These are phyloP conservation scores for Cryptosporidium felis DNA, from an alignment of 169 alveolate species.

Conservation along the genomic window DNA sequence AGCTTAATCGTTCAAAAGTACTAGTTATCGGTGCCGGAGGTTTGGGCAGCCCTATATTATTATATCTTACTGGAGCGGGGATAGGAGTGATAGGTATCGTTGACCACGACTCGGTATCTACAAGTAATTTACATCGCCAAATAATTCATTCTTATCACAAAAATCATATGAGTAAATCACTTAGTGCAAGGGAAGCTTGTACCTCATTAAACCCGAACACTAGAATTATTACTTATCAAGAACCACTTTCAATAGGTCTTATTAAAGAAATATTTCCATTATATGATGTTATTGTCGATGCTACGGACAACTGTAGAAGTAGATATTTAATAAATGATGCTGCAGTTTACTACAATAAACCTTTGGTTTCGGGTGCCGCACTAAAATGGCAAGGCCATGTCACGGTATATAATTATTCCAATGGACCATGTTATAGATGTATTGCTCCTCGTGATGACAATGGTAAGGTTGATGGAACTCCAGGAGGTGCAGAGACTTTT, in stretches of 20 bases:
- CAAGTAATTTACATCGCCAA: constrained; percentile 86
- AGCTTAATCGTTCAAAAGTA: constrained; percentile 85
- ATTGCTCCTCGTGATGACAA: constrained; percentile 80
- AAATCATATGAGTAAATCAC: constrained; percentile 82
- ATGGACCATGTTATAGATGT: constrained; percentile 89
- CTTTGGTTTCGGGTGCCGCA: constrained; percentile 87
- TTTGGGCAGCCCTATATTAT: constrained; percentile 93
- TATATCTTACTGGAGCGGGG: constrained; percentile 96
- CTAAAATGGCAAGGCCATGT: constrained; percentile 89
- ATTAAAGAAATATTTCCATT: constrained; percentile 79
- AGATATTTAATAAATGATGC: constrained; percentile 89
- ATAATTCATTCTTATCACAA: constrained; percentile 81
- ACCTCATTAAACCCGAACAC: constrained; percentile 81
- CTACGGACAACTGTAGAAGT: constrained; percentile 86
- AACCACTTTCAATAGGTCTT: constrained; percentile 78
- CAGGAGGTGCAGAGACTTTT: constrained; percentile 76
- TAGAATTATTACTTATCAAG: constrained; percentile 76
- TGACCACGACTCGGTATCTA: constrained; percentile 87
- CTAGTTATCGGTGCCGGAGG: constrained; percentile 98
- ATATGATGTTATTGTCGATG: constrained; percentile 88
- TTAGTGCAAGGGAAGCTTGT: constrained; percentile 80
- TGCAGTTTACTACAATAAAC: constrained; percentile 81
- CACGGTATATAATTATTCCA: constrained; percentile 82
- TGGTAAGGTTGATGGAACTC: constrained; percentile 79
- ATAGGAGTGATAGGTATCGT: constrained; percentile 90